A percentile compares a stretch with the other conserved stretches of the same genome.
These are phyloP conservation scores for Bifiguratus adelaidae DNA, from an alignment of 192 early-diverging fungal genomes.

Conservation along the genomic window DNA sequence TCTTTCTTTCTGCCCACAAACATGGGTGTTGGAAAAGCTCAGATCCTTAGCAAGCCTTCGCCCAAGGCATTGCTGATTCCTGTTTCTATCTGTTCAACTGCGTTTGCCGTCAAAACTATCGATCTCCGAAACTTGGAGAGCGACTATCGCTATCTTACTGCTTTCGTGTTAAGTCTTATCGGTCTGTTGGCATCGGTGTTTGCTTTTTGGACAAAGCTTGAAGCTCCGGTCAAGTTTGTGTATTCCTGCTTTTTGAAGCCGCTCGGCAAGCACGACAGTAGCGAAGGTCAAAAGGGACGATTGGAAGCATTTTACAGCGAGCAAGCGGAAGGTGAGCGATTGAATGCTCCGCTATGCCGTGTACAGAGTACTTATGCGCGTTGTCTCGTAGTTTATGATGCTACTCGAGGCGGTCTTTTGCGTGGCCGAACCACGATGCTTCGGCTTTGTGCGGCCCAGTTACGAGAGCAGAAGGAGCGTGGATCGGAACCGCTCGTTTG, in stretches of 20 bases:
- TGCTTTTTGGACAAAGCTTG: slow-evolving; percentile 22
- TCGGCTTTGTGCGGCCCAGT: slow-evolving; percentile 71
- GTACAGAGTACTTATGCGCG: too few relatives aligned
- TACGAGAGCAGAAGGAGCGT: slow-evolving; percentile 24
- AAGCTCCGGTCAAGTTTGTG: slow-evolving; percentile 38
- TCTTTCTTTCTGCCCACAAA: too few relatives aligned
- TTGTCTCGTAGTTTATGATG: slow-evolving; percentile 52
- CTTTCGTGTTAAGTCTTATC: slow-evolving; percentile 7
- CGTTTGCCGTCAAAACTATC: slow-evolving; percentile 2
- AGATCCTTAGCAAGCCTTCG: too few relatives aligned
- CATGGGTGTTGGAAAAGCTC: too few relatives aligned
- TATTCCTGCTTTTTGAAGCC: slow-evolving; percentile 73
- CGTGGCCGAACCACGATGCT: slow-evolving; percentile 73
- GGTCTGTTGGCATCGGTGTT: slow-evolving; percentile 10
- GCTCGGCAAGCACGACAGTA: slow-evolving; percentile 43
- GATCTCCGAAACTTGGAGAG: slow-evolving; percentile 1
- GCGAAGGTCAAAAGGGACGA: slow-evolving; percentile 56
- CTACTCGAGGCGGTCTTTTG: slow-evolving; percentile 56
- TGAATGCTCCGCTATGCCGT: too few relatives aligned
- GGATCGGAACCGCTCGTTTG: slow-evolving; percentile 27
- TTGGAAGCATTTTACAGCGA: slow-evolving; percentile 74
- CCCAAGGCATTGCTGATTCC: slow-evolving; percentile 1
- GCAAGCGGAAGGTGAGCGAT: slow-evolving; percentile 54
- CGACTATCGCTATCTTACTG: slow-evolving; percentile 9
- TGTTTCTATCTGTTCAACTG: background rate